Percentiles rank a stretch among this genome's conserved stretches.
Conservation (phyloP, 345 rosid species). For the Turritis glabra region DNA sequence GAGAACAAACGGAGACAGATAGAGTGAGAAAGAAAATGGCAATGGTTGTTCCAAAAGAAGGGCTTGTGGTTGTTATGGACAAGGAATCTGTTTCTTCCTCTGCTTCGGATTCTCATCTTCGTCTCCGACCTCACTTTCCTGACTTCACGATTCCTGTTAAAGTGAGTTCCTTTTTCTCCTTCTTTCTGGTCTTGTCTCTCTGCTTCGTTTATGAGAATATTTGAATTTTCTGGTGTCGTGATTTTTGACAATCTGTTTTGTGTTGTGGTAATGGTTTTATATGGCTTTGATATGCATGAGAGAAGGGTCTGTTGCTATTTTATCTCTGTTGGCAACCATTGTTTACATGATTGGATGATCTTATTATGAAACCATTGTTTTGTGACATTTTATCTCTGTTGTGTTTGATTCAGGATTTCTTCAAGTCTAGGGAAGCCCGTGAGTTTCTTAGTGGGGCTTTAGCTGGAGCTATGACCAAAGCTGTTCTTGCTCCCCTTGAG, state of each 20-base stretch:
- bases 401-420: conserved; percentile 56
- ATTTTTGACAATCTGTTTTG: background rate
- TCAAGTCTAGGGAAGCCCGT: conserved; percentile 73
- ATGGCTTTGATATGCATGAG: background rate
- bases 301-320: background rate
- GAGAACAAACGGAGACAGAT: conserved; percentile 28
- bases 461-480: conserved; percentile 99
- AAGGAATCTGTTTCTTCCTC: conserved; percentile 52
- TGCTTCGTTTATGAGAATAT: background rate
- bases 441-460: conserved; percentile 98
- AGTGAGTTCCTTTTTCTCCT: conserved; percentile 37
- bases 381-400: background rate
- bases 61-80: conserved; percentile 45
- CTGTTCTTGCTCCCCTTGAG: conserved; percentile 97
- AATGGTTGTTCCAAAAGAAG: conserved; percentile 71
- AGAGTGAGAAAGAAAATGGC: conserved; percentile 47
- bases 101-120: conserved; percentile 42
- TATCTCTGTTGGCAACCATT: background rate
- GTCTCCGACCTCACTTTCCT: conserved; percentile 64
- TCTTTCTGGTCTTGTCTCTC: background rate
- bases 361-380: background rate
- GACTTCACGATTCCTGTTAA: conserved; percentile 52
- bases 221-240: background rate
- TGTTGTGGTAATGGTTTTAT: background rate
- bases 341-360: background rate